A percentile compares a stretch with the other conserved stretches of the same genome.
These are phyloP conservation scores for Diaporthe amygdali DNA, from an alignment of 2,329 filamentous ascomycete genomes.

Conservation along the genomic window DNA sequence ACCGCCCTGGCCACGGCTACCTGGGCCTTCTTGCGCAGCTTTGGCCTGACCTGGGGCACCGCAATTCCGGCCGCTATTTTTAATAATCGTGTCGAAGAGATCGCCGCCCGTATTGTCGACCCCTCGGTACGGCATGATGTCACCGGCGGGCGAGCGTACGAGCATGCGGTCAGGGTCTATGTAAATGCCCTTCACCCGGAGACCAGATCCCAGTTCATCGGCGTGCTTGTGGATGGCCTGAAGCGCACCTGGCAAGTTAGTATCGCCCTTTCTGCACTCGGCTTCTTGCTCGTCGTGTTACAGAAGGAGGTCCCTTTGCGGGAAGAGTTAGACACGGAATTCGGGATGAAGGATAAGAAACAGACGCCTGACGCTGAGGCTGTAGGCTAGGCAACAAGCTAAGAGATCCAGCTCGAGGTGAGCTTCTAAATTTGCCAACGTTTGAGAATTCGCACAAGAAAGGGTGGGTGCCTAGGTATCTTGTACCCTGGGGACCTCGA, in stretches of 20 bases:
- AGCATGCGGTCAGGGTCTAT: slow-evolving; percentile 30
- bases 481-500: no score
- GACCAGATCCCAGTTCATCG: slow-evolving; percentile 29
- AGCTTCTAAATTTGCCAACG: no score
- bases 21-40: slow-evolving; percentile 51
- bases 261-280: slow-evolving; percentile 33
- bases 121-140: background rate
- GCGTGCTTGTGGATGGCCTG: slow-evolving; percentile 25
- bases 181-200: slow-evolving; percentile 22
- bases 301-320: slow-evolving; percentile 32
- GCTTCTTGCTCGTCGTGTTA: slow-evolving; percentile 29
- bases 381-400: no score
- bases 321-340: slow-evolving; percentile 35
- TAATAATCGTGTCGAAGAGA: slow-evolving; percentile 30
- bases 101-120: background rate
- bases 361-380: background rate
- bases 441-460: no score
- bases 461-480: no score
- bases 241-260: slow-evolving; percentile 32
- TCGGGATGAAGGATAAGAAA: slow-evolving; percentile 30
- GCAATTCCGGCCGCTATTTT: slow-evolving; percentile 49
- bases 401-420: no score
- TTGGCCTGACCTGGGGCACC: slow-evolving; percentile 53
- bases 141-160: slow-evolving; percentile 33
- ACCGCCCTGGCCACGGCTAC: slow-evolving; percentile 43